Evolutionary conservation across 2,329 filamentous ascomycete genomes (phyloP), one percentile per base, ranked within the genome.

Genomic region (Exophiala oligosperma): DNA sequence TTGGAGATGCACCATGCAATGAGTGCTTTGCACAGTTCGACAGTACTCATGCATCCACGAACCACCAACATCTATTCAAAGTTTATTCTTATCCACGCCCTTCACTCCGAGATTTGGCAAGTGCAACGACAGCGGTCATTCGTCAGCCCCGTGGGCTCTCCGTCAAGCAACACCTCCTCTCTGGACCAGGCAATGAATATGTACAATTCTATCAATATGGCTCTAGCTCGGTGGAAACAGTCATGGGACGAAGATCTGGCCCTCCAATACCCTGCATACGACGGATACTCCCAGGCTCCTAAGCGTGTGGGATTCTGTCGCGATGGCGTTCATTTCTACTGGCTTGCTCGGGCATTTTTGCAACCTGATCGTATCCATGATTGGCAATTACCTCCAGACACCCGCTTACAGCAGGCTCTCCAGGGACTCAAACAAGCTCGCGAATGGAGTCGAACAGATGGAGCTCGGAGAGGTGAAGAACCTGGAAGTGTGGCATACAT

Each of bases 301-400:
- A 78, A 80, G 49, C 83, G 87, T 14, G 81, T 86, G 63, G 88
- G 88, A 0, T 90, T 90, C 71, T 90, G 84, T 54, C 77, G 87
- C 50, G 88, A 91, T 66, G 87, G 82, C 1, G 82, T 90, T 12
- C 87, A 89, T 66, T 91, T 87, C 70, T 91, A 87, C 74, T 91
- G 85, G 80, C 78, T 91, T 43, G 87, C 85, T 14, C 87, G 82
- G 60, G 81, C 84, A 66, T 79, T 90, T 67, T 73, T 90, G 54
- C 83, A 85, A 68, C 82, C 83, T 60, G 82, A 81, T 17, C 75
- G 79, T 26, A 69, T 76, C 11, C 72, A 77, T 29, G 82, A 87
- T 64, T 78, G 84, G 68, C 77, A 81, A 44, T 73, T 82, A 66
- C 72, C 79, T 12, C 75, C 84, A n/a, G 85, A 89, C 64, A 72